phyloP scores from a whole-genome alignment of 2,329 filamentous ascomycete species.

The Xylaria sp. region DNA sequence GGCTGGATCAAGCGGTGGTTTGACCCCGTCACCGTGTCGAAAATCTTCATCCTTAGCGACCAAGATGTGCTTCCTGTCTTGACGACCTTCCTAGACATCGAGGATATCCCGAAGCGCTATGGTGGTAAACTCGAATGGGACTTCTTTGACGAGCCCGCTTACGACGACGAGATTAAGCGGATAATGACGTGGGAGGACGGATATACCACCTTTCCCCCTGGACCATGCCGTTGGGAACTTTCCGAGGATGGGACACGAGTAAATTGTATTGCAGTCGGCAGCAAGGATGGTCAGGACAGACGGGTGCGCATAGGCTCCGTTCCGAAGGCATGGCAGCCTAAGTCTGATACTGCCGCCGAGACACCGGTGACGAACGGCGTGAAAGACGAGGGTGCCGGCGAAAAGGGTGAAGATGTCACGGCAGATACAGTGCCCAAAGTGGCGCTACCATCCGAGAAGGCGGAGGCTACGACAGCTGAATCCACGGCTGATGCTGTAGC shows the following conservation, averaged over 20 bases:
- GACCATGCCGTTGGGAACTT: constrained; percentile 68
- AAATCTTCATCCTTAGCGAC: constrained; percentile 88
- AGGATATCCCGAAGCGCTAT: constrained; percentile 88
- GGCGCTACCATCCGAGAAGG: not conserved
- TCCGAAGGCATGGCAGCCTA: constrained; percentile 54
- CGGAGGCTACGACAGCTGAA: constrained; percentile 21
- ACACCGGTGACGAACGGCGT: constrained; percentile 12
- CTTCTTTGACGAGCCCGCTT: constrained; percentile 79
- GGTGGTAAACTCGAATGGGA: constrained; percentile 86
- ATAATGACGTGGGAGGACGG: constrained; percentile 64
- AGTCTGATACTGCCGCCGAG: constrained; percentile 29
- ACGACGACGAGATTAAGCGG: constrained; percentile 54
- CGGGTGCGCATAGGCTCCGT: constrained; percentile 63
- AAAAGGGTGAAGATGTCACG: constrained; percentile 16
- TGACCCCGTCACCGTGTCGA: constrained; percentile 90
- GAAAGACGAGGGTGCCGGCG: constrained; percentile 32
- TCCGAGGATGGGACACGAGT: constrained; percentile 57
- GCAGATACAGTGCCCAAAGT: constrained; percentile 20
- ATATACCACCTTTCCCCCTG: constrained; percentile 62
- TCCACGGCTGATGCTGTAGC: constrained; percentile 33
- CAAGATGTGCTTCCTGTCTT: constrained; percentile 81
- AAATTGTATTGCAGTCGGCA: constrained; percentile 65
- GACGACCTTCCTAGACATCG: constrained; percentile 80
- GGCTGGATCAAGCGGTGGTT: constrained; percentile 97
- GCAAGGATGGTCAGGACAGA: constrained; percentile 56